phyloP scores from a whole-genome alignment of 2,329 filamentous ascomycete species.

The Colletotrichum shisoi region DNA sequence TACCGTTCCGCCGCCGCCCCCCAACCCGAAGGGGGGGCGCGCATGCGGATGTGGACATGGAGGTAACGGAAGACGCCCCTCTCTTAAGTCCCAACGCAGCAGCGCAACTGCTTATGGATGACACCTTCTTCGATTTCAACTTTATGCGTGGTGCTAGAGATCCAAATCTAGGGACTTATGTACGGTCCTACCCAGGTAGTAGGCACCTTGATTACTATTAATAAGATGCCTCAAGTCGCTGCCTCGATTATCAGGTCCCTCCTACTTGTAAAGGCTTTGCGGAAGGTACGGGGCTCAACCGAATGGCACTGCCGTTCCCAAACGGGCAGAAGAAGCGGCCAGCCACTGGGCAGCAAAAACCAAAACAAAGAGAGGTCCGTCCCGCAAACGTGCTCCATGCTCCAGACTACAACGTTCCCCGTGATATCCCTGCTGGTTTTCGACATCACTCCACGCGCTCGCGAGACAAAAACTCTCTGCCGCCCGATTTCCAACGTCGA shows the following conservation, averaged over 20 bases:
- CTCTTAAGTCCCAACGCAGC: background rate
- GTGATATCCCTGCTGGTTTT: background rate
- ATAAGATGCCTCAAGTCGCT: background rate
- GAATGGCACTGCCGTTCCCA: slow-evolving; percentile 7
- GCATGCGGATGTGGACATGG: background rate
- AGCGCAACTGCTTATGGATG: background rate
- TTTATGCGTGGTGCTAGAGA: too few relatives aligned
- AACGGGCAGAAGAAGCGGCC: background rate
- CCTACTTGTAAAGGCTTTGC: background rate
- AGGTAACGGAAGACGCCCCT: background rate
- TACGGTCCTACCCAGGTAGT: too few relatives aligned
- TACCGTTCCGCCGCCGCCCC: background rate
- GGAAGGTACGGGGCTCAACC: background rate
- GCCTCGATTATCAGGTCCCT: background rate
- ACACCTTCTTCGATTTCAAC: background rate
- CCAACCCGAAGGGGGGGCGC: background rate
- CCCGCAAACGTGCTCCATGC: slow-evolving; percentile 6
- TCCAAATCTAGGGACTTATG: too few relatives aligned
- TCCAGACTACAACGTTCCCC: background rate
- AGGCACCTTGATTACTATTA: too few relatives aligned
- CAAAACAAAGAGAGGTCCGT: slow-evolving; percentile 1
- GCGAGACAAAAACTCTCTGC: background rate
- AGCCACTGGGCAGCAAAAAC: slow-evolving; percentile 23
- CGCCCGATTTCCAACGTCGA: background rate
- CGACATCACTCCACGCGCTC: background rate